phyloP scores from a whole-genome alignment of 371 early-diverging fungal species.

The Mortierella sp. region DNA sequence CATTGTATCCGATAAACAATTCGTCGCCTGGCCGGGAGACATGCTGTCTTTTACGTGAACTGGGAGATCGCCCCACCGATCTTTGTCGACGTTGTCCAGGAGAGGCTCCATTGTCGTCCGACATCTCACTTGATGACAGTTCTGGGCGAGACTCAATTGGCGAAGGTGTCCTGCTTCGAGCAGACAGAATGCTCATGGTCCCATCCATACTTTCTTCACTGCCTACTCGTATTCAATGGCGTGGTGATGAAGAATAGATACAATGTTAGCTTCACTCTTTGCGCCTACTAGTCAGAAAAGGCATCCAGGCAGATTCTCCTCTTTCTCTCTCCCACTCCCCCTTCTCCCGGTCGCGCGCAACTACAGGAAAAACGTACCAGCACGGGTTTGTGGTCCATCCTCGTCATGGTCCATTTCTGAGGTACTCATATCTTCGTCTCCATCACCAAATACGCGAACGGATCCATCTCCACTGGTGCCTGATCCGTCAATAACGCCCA shows the following conservation, averaged over 20 bases:
- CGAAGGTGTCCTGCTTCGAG: slow-evolving; percentile 38
- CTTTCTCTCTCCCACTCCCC: too few species aligned
- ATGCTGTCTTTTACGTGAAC: slow-evolving; percentile 29
- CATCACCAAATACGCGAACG: slow-evolving; percentile 5
- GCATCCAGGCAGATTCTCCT: too few species aligned
- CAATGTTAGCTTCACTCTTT: too few species aligned
- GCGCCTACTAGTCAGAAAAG: not conserved
- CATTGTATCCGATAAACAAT: slow-evolving; percentile 21
- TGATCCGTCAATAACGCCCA: slow-evolving; percentile 21
- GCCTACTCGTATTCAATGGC: slow-evolving; percentile 4
- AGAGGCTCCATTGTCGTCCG: slow-evolving; percentile 18
- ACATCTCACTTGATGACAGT: slow-evolving; percentile 33
- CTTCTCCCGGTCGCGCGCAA: too few species aligned
- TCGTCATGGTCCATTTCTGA: slow-evolving; percentile 39
- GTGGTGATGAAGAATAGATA: too few species aligned
- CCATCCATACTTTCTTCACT: slow-evolving; percentile 44
- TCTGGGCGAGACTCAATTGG: slow-evolving; percentile 31
- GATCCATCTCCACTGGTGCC: slow-evolving; percentile 1
- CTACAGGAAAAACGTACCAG: slow-evolving; percentile 23
- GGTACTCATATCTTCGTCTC: slow-evolving; percentile 30
- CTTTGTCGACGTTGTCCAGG: slow-evolving; percentile 19
- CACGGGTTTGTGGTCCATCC: slow-evolving; percentile 25
- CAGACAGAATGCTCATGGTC: slow-evolving; percentile 42
- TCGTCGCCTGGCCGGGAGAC: slow-evolving; percentile 37
- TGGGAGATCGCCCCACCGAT: slow-evolving; percentile 26